phyloP scores from a whole-genome alignment of 2,329 filamentous ascomycete species.

The Dactylonectria estremocensis region DNA sequence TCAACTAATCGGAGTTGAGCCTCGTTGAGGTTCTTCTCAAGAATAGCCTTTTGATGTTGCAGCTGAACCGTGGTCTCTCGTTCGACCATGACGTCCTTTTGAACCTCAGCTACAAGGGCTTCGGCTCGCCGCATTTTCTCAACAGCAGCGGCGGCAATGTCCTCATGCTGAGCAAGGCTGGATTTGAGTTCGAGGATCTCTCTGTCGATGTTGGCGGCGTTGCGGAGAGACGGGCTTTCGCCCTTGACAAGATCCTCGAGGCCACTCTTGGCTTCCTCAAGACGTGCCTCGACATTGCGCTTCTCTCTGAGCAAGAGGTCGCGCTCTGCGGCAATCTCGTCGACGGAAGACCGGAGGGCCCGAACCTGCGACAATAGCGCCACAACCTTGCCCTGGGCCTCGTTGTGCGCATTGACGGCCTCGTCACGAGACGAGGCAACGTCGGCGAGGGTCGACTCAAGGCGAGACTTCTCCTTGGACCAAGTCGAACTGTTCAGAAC shows the following conservation, averaged over 20 bases:
- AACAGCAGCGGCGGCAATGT: slow-evolving; percentile 90
- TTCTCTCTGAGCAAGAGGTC: slow-evolving; percentile 91
- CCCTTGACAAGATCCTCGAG: slow-evolving; percentile 90
- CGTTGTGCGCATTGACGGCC: slow-evolving; percentile 92
- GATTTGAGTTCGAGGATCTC: slow-evolving; percentile 93
- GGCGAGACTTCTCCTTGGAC: slow-evolving; percentile 96
- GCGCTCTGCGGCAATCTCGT: slow-evolving; percentile 88
- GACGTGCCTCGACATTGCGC: slow-evolving; percentile 85
- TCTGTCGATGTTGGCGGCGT: slow-evolving; percentile 89
- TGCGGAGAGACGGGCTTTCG: slow-evolving; percentile 89
- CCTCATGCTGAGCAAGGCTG: slow-evolving; percentile 90
- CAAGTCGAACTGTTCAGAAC: slow-evolving; percentile 97
- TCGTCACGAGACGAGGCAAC: slow-evolving; percentile 94
- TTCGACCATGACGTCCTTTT: slow-evolving; percentile 91
- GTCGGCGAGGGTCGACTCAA: slow-evolving; percentile 91
- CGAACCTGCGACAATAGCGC: slow-evolving; percentile 92
- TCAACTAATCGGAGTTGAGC: slow-evolving; percentile 91
- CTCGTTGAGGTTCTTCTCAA: slow-evolving; percentile 94
- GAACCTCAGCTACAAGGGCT: slow-evolving; percentile 87
- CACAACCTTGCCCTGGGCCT: slow-evolving; percentile 94
- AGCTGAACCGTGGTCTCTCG: slow-evolving; percentile 85
- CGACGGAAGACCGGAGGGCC: slow-evolving; percentile 84
- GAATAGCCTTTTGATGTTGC: slow-evolving; percentile 88
- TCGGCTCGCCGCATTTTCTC: slow-evolving; percentile 98
- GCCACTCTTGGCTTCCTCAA: slow-evolving; percentile 89